Evolutionary conservation across 2,329 filamentous ascomycete species (phyloP).

Genomic region (Ophiosphaerella narmari): DNA sequence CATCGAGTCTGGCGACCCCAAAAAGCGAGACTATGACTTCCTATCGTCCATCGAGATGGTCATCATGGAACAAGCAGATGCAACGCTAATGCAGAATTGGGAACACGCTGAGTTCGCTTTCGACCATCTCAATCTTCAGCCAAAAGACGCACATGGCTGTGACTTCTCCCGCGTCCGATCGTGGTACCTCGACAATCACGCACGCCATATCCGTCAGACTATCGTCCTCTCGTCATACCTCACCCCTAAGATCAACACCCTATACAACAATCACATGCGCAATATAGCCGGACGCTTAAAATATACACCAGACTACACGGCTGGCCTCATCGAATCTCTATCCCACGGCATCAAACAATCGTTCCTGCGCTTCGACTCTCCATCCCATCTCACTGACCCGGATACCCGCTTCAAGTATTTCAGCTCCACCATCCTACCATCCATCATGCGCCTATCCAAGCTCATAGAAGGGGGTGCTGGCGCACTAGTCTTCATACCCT

Average conservation of each 20-base stretch:
- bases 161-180: slow-evolving; percentile 88
- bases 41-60: slow-evolving; percentile 91
- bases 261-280: slow-evolving; percentile 75
- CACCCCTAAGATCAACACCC: slow-evolving; percentile 82
- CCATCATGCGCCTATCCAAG: slow-evolving; percentile 70
- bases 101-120: slow-evolving; percentile 93
- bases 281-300: slow-evolving; percentile 83
- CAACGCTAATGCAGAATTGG: slow-evolving; percentile 97
- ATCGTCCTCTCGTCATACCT: slow-evolving; percentile 81
- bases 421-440: slow-evolving; percentile 76
- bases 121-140: slow-evolving; percentile 86
- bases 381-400: slow-evolving; percentile 74
- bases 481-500: slow-evolving; percentile 86
- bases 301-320: slow-evolving; percentile 67
- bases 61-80: slow-evolving; percentile 89
- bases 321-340: slow-evolving; percentile 71
- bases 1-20: slow-evolving; percentile 74
- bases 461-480: slow-evolving; percentile 62
- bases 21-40: slow-evolving; percentile 82
- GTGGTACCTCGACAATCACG: slow-evolving; percentile 92
- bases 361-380: slow-evolving; percentile 81
- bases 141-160: slow-evolving; percentile 85
- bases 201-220: slow-evolving; percentile 81
- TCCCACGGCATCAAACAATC: slow-evolving; percentile 78
- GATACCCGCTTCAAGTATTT: slow-evolving; percentile 93